These are phyloP conservation scores for Solanum corneliomulleri DNA, from an alignment of 257 asterid species.

Conservation along the genomic window DNA sequence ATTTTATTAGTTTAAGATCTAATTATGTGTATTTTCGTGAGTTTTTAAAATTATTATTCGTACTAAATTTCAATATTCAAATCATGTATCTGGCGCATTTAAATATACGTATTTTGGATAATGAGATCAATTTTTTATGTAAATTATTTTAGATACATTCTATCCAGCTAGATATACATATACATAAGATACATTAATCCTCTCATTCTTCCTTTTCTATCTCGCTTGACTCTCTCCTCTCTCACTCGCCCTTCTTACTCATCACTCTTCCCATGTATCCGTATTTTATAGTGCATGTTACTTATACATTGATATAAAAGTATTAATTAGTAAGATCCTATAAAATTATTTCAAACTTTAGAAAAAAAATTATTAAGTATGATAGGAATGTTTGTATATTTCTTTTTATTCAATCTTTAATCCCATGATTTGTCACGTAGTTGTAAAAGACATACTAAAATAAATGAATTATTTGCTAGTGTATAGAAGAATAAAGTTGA, in stretches of 20 bases:
- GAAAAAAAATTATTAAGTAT: background rate
- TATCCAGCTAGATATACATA: too few relatives aligned
- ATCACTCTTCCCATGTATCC: background rate
- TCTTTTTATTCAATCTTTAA: too few relatives aligned
- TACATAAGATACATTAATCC: too few relatives aligned
- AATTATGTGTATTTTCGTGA: background rate
- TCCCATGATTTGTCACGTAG: background rate
- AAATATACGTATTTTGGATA: too few relatives aligned
- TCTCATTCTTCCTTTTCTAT: too few relatives aligned
- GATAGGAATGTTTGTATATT: background rate
- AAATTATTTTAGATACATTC: background rate
- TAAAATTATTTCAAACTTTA: too few relatives aligned
- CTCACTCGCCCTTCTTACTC: background rate
- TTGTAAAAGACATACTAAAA: too few relatives aligned
- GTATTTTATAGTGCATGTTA: background rate
- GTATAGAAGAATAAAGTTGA: background rate
- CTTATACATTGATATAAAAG: background rate
- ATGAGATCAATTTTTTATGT: background rate
- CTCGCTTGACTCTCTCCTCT: background rate
- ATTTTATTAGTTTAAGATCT: too few relatives aligned
- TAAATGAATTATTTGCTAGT: background rate
- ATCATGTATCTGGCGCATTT: background rate
- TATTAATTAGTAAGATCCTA: too few relatives aligned
- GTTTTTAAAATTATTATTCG: background rate
- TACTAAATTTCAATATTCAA: too few relatives aligned